These are phyloP conservation scores for Codiaeum variegatum DNA, from an alignment of 441 rosid species.

Conservation along the genomic window DNA sequence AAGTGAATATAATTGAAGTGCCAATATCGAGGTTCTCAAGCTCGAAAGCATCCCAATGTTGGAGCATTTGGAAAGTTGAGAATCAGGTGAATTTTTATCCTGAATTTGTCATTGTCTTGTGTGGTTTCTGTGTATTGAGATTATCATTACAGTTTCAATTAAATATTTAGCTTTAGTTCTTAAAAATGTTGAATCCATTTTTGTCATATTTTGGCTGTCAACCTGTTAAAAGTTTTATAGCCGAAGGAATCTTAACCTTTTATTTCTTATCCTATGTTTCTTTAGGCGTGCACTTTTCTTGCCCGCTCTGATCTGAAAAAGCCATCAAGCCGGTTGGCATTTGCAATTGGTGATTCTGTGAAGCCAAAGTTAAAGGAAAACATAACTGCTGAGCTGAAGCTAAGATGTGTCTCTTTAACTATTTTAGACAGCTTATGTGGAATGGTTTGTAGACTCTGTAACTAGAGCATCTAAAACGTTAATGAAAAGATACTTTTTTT, in stretches of 20 bases:
- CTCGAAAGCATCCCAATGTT: slow-evolving; percentile 75
- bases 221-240: slow-evolving; percentile 15
- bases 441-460: slow-evolving; percentile 56
- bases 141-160: slow-evolving; percentile 1
- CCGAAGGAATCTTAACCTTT: slow-evolving; percentile 15
- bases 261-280: slow-evolving; percentile 21
- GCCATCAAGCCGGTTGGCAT: slow-evolving; percentile 81
- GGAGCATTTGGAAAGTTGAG: slow-evolving; percentile 99
- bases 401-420: slow-evolving; percentile 85
- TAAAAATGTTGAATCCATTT: not conserved
- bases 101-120: not conserved
- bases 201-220: slow-evolving; percentile 11
- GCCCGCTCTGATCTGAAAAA: slow-evolving; percentile 86
- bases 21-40: slow-evolving; percentile 79
- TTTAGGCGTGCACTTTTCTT: slow-evolving; percentile 96
- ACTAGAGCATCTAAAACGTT: not conserved
- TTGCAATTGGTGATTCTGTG: slow-evolving; percentile 77
- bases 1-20: slow-evolving; percentile 68
- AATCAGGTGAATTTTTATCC: slow-evolving; percentile 67
- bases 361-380: slow-evolving; percentile 90
- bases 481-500: slow-evolving; percentile 12
- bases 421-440: slow-evolving; percentile 87
- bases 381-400: slow-evolving; percentile 78
- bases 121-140: not conserved
- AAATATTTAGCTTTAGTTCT: not conserved